These are phyloP conservation scores for Acer campestre DNA, from an alignment of 345 rosid species.

Conservation along the genomic window DNA sequence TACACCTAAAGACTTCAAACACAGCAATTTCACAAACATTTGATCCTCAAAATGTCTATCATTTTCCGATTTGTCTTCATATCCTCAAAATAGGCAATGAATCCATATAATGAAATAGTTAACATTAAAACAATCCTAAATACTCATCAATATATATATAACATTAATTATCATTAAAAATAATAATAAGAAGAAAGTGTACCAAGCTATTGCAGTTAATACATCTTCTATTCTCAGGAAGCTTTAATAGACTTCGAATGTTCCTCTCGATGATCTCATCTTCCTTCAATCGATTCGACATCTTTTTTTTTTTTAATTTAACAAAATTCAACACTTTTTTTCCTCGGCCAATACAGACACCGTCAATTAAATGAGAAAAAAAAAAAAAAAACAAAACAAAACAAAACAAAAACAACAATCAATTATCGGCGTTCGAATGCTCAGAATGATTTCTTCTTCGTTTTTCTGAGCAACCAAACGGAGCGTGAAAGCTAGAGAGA, in stretches of 20 bases:
- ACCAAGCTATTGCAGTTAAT: slow-evolving; percentile 89
- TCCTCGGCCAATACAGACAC: no score
- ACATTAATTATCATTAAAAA: neutral
- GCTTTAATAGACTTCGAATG: slow-evolving; percentile 70
- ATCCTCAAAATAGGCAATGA: neutral
- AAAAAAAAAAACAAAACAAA: neutral
- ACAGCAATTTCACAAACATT: neutral
- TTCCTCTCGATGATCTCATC: slow-evolving; percentile 69
- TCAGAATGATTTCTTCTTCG: neutral
- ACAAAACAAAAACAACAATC: no score
- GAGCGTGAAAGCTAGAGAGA: neutral
- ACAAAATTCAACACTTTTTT: neutral
- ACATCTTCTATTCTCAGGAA: slow-evolving; percentile 78
- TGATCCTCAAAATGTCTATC: neutral
- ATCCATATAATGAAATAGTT: no score
- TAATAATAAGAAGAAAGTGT: slow-evolving; percentile 5
- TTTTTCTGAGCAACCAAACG: slow-evolving; percentile 17
- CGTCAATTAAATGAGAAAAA: no score
- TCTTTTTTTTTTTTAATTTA: slow-evolving; percentile 21
- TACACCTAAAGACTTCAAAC: no score
- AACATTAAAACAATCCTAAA: no score
- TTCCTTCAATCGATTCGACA: slow-evolving; percentile 62
- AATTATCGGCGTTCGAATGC: neutral
- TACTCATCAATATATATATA: no score
- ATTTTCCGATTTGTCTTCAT: neutral